Evolutionary conservation across 2,329 filamentous ascomycete genomes (phyloP).

Genomic region (Huntiella bhutanensis): DNA sequence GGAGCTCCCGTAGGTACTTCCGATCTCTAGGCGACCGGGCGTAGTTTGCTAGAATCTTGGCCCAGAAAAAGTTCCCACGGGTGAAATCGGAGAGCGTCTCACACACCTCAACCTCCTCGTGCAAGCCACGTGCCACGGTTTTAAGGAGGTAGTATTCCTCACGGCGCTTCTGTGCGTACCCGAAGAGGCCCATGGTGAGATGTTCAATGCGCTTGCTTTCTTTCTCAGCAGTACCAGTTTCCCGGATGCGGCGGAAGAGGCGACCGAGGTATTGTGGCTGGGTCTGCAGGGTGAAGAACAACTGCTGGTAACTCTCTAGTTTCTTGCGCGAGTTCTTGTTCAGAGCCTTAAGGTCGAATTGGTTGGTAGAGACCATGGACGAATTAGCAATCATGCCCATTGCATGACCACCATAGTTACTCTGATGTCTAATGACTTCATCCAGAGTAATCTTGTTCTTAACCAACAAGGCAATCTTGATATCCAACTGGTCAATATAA

Average conservation of each 20-base stretch:
- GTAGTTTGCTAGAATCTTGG: constrained; percentile 70
- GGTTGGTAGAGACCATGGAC: constrained; percentile 75
- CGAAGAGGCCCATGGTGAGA: constrained; percentile 89
- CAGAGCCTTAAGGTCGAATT: constrained; percentile 88
- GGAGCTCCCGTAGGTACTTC: constrained; percentile 73
- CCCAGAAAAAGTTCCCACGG: constrained; percentile 85
- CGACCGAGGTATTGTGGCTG: constrained; percentile 87
- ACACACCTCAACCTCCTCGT: constrained; percentile 66
- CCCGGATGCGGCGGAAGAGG: constrained; percentile 66
- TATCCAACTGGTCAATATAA: constrained; percentile 95
- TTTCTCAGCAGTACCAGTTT: constrained; percentile 71
- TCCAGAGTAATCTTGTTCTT: constrained; percentile 99
- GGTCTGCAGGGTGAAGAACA: constrained; percentile 94
- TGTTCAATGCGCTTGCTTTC: constrained; percentile 86
- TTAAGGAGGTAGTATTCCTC: constrained; percentile 96
- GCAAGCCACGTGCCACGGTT: constrained; percentile 61
- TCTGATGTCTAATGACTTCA: constrained; percentile 92
- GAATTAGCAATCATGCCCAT: constrained; percentile 71
- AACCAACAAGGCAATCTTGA: constrained; percentile 93
- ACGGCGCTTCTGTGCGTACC: constrained; percentile 86
- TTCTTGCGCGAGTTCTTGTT: constrained; percentile 95
- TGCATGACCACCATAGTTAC: constrained; percentile 81
- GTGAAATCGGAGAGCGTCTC: constrained; percentile 63
- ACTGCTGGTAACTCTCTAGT: constrained; percentile 87
- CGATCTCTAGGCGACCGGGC: constrained; percentile 78